Evolutionary conservation across 768 basidiomycete species (phyloP), one percentile per base, ranked within the genome.

Genomic region (Russula foetens): DNA sequence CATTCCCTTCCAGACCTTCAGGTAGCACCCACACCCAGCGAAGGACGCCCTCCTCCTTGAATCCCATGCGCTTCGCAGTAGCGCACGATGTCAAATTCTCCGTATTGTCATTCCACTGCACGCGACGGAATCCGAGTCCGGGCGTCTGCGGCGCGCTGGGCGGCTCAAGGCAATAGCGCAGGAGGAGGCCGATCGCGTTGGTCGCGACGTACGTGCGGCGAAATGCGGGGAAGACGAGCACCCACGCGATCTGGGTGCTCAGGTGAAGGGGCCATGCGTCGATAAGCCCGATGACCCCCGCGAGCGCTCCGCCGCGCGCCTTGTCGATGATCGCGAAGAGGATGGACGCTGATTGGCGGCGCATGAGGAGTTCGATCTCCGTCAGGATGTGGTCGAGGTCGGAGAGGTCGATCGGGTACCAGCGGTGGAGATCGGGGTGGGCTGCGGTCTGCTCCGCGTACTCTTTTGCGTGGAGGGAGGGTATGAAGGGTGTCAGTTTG

Each of bases 31-130:
- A 69, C 9, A 71, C 60, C 78, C 80, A 81, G 55, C 75, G 69
- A 55, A 71, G 14, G 2, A 71, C 48, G 0, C 76, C 77, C 63
- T 83, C 83, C 8, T 69, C 50, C 60, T 68, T 72, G 67, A 82
- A 78, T 2, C 82, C 79, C 73, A 83, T 72, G 39, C 75, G 67
- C 66, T 71, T 66, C 26, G 78, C 82, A 0, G 76, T 70, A 1
- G 65, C 51, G 19, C 72, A 70, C 1, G 77, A 77, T 7, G 74
- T 56, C 2, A 31, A 17, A 56, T 83, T 82, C 44, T 62, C 26
- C 3, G 69, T 59, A 26, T 75, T 72, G 17, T 78, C 71, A 12
- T 64, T 66, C 76, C 78, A 83, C 59, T 72, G 73, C 19, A 80
- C 77, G 26, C 78, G 75, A 19, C 81, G 74, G 21, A 82, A 68